Evolutionary conservation across 208 protist genomes (phyloP).

Genomic region (Crithidia brevicula): DNA sequence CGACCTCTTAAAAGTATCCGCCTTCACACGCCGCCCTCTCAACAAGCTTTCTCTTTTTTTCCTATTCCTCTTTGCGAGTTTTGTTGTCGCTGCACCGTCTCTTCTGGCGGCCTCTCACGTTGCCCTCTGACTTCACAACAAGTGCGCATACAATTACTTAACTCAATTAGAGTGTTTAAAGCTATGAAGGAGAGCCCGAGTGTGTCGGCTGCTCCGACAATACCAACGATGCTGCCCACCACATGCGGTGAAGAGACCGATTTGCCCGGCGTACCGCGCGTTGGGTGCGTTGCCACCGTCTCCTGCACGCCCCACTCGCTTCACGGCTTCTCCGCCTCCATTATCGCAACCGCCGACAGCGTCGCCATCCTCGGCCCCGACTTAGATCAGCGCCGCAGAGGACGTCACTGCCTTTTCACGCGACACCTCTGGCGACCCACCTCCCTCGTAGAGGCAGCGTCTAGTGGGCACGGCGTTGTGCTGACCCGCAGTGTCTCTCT

Average conservation of each 20-base stretch:
- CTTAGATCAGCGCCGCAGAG: slow-evolving; percentile 26
- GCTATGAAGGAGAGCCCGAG: slow-evolving; percentile 2
- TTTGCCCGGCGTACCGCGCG: slow-evolving; percentile 62
- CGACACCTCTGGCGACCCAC: slow-evolving; percentile 50
- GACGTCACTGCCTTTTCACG: slow-evolving; percentile 47
- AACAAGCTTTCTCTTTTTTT: no score
- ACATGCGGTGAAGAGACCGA: slow-evolving; percentile 76
- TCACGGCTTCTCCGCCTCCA: slow-evolving; percentile 48
- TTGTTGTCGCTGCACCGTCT: no score
- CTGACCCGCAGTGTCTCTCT: neutral
- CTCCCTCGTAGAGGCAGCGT: slow-evolving; percentile 7
- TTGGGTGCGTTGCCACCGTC: slow-evolving; percentile 73
- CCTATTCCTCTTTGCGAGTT: no score
- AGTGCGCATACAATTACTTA: no score
- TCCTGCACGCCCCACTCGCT: slow-evolving; percentile 23
- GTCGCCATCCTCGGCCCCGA: slow-evolving; percentile 73
- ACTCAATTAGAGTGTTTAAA: no score
- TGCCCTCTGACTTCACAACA: no score
- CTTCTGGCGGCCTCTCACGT: no score
- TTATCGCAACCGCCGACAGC: slow-evolving; percentile 54
- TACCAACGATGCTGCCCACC: slow-evolving; percentile 36
- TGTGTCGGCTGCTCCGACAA: neutral
- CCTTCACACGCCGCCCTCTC: no score
- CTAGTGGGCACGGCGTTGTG: neutral
- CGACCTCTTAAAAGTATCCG: no score